Conservation (phyloP, 352 stramenopile species). For the Phytophthora citricola region DNA sequence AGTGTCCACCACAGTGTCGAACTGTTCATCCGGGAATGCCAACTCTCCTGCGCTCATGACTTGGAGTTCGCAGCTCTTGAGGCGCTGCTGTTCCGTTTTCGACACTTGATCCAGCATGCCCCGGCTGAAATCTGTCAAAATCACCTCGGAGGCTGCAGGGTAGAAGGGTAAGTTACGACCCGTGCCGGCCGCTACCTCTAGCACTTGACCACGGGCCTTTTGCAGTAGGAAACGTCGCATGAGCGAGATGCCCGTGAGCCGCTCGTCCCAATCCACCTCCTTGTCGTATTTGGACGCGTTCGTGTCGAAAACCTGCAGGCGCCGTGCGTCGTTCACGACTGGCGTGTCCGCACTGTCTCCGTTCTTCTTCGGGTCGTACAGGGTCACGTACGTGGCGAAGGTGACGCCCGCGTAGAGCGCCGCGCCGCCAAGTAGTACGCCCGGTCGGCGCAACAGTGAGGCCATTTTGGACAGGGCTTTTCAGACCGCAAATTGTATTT, state of each 20-base stretch:
- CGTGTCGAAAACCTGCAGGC: constrained; percentile 69
- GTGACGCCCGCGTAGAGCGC: constrained; percentile 65
- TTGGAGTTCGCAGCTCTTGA: constrained; percentile 41
- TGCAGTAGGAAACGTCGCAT: constrained; percentile 84
- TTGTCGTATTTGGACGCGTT: constrained; percentile 81
- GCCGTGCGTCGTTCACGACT: constrained; percentile 54
- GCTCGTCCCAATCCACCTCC: constrained; percentile 83
- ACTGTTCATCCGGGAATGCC: constrained; percentile 74
- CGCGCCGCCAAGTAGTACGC: constrained; percentile 61
- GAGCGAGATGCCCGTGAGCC: constrained; percentile 78
- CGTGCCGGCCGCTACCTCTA: constrained; percentile 96
- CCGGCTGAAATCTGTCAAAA: constrained; percentile 76
- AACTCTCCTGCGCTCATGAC: constrained; percentile 73
- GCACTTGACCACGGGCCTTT: constrained; percentile 72
- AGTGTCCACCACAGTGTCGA: constrained; percentile 97
- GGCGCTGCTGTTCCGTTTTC: constrained; percentile 17
- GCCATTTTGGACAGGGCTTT: constrained; percentile 24
- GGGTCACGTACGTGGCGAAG: constrained; percentile 69
- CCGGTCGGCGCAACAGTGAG: constrained; percentile 49
- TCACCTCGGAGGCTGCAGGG: constrained; percentile 44
- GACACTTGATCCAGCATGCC: constrained; percentile 79
- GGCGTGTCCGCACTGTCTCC: constrained; percentile 27
- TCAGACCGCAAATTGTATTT: neutral
- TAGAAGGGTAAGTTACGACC: constrained; percentile 95
- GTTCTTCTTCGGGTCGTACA: constrained; percentile 68